Evolutionary conservation across 2,329 filamentous ascomycete species (phyloP).

Genomic region (Daldinia eschscholtzii): DNA sequence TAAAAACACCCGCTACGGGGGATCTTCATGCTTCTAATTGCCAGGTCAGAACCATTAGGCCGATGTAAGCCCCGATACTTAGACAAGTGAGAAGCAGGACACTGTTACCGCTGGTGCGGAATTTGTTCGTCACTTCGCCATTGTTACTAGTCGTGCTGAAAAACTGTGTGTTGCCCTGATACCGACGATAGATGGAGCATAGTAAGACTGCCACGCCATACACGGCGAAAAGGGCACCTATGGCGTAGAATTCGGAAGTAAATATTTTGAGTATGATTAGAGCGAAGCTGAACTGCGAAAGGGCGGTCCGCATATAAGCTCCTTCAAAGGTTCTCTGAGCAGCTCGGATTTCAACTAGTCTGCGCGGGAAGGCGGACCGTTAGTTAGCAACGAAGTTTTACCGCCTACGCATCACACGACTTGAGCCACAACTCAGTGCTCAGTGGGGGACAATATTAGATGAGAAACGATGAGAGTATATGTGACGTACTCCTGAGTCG

Average conservation of each 20-base stretch:
- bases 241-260: conserved; percentile 94
- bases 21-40: conserved; percentile 51
- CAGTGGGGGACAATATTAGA: neutral
- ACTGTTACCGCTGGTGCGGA: conserved; percentile 74
- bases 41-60: conserved; percentile 68
- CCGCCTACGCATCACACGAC: conserved; percentile 13
- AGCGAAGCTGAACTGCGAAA: conserved; percentile 95
- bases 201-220: conserved; percentile 89
- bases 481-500: conserved; percentile 74
- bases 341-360: conserved; percentile 91
- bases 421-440: conserved; percentile 23
- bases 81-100: conserved; percentile 69
- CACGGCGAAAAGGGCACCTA: conserved; percentile 93
- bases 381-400: conserved; percentile 22
- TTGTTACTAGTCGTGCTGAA: conserved; percentile 71
- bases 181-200: conserved; percentile 85
- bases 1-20: neutral
- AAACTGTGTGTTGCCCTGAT: conserved; percentile 94
- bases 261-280: conserved; percentile 97
- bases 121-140: conserved; percentile 64
- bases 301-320: conserved; percentile 93
- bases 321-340: conserved; percentile 97
- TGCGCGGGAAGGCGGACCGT: conserved; percentile 45
- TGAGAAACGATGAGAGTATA: neutral
- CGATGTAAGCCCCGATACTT: conserved; percentile 69